Evolutionary conservation across 1,139 yeast species (phyloP), one percentile per base, ranked within the genome.

Genomic region (Protomyces gravidus): DNA sequence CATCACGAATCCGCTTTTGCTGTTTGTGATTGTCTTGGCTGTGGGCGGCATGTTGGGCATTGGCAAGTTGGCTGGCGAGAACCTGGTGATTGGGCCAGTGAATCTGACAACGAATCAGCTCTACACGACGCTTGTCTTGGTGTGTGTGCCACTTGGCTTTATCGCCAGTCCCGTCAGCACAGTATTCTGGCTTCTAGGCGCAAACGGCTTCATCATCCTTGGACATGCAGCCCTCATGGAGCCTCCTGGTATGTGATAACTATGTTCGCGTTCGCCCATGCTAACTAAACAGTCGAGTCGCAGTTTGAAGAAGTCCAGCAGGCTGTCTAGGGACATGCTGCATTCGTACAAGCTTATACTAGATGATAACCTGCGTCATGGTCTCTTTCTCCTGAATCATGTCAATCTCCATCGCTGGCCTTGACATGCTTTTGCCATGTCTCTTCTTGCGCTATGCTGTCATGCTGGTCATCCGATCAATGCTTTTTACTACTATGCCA

Each of bases 161-260:
- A 76, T 89, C 68, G 97, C 98, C 26, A 85, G 95, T 66, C 98
- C 98, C 55, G 81, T 94, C 67, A 82, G 95, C 62, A 89, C 98
- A 30, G 76, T 94, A 78, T 80, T 94, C 82, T 94, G 98, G 98
- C 81, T 94, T 68, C 83, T 94, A 70, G 99, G 98, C 67, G 94
- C 97, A 6, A 86, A 96, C 23, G 85, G 87, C 46, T 95, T 89
- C 58, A 75, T 86, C 53, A 92, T 94, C 55, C 78, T 90, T 61
- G 83, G 96, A 13, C 99, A 94, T 74, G 97, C 98, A 59, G 76
- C 94, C 13, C 80, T 94, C 66, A 83, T 94, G 89, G 98, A 94
- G 72, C 92, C 92, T 76, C 98, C 98, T 49, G 89, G 94, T 68
- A 98, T 92, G 50, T 45, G 27, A 17, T 13, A 2, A 3, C 13